Conservation (phyloP, 169 alveolate genomes). For the Babesia bovis region DNA sequence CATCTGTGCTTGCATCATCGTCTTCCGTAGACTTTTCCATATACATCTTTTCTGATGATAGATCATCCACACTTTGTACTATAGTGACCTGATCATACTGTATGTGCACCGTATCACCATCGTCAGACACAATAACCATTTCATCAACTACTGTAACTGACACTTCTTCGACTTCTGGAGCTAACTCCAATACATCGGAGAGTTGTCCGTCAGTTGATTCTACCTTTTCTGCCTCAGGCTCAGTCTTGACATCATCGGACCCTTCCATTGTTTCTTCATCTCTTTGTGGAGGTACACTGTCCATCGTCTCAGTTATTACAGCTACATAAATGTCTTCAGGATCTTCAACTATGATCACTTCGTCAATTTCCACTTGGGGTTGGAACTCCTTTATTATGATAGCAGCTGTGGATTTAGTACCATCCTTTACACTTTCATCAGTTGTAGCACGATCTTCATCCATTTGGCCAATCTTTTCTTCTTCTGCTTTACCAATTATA, state of each 20-base stretch:
- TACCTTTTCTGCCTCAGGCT: background rate
- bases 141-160: background rate
- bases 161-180: conserved; percentile 2
- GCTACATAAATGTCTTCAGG: too few relatives aligned
- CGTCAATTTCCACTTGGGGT: too few relatives aligned
- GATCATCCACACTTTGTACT: too few relatives aligned
- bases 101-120: background rate
- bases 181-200: too few relatives aligned
- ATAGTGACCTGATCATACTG: background rate
- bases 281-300: too few relatives aligned
- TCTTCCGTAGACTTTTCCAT: background rate
- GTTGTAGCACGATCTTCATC: background rate
- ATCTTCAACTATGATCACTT: too few relatives aligned
- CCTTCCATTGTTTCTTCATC: background rate
- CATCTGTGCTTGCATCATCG: conserved; percentile 39
- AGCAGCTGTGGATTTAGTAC: background rate
- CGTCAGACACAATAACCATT: background rate
- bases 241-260: background rate
- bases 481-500: background rate
- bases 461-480: background rate
- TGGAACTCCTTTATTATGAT: too few relatives aligned
- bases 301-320: too few relatives aligned
- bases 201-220: too few relatives aligned
- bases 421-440: background rate
- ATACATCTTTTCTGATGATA: background rate